phyloP scores from a whole-genome alignment of 1,139 yeast species.

The Saccharomycopsis hybrid region DNA sequence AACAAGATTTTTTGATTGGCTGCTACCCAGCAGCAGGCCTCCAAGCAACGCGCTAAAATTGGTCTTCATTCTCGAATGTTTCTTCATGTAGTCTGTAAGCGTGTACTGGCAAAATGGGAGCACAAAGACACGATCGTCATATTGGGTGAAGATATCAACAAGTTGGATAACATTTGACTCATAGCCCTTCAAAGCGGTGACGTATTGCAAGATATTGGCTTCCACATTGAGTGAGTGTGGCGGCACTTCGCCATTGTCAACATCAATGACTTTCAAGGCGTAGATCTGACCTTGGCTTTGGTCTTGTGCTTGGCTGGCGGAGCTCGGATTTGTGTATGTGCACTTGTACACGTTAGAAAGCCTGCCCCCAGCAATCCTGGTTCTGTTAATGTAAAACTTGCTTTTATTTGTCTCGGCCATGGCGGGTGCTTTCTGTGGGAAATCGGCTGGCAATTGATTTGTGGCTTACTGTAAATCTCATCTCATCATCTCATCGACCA shows the following conservation, averaged over 20 bases:
- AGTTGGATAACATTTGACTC: constrained; percentile 29
- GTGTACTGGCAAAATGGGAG: constrained; percentile 36
- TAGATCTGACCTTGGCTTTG: constrained; percentile 26
- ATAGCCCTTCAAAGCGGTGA: constrained; percentile 33
- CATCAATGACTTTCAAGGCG: constrained; percentile 18
- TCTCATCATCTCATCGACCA: no score
- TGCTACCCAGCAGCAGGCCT: background rate
- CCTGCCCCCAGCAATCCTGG: no score
- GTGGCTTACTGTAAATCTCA: no score
- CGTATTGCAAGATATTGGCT: background rate
- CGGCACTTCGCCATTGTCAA: constrained; percentile 15
- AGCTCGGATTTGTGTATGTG: no score
- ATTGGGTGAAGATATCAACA: constrained; percentile 29
- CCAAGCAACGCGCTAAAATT: constrained; percentile 31
- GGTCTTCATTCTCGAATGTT: constrained; percentile 27
- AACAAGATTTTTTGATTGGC: background rate
- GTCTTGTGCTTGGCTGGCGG: no score
- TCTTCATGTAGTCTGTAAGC: constrained; percentile 31
- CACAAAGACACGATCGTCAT: constrained; percentile 35
- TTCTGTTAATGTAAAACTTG: no score
- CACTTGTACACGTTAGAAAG: no score
- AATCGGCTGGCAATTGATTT: no score
- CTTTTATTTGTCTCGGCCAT: no score
- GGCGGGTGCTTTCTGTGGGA: no score
- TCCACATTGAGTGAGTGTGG: constrained; percentile 19